These are phyloP conservation scores for Rubia tinctorum DNA, from an alignment of 305 asterid species.

Conservation along the genomic window DNA sequence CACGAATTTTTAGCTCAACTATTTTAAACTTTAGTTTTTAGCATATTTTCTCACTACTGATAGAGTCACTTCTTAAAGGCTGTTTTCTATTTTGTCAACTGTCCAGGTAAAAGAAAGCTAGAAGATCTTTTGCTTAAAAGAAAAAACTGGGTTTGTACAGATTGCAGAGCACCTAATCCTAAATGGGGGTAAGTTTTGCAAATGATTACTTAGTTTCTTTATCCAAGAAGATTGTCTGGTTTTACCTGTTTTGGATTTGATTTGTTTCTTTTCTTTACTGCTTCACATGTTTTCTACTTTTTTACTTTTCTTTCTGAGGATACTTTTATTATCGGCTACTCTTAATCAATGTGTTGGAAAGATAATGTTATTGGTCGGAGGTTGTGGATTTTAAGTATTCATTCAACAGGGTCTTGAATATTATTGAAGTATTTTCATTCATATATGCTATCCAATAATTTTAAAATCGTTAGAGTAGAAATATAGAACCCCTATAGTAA, in stretches of 20 bases:
- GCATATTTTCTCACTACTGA: not conserved
- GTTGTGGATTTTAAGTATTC: not conserved
- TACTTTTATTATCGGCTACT: not conserved
- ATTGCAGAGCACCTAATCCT: constrained; percentile 92
- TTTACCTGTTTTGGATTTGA: not conserved
- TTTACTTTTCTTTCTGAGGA: not conserved
- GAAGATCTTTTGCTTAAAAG: constrained; percentile 70
- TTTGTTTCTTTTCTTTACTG: not conserved
- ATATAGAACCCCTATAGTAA: too few relatives aligned
- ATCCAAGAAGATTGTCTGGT: not conserved
- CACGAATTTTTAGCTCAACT: not conserved
- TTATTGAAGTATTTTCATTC: too few relatives aligned
- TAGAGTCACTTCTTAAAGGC: not conserved
- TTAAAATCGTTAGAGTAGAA: too few relatives aligned
- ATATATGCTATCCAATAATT: too few relatives aligned
- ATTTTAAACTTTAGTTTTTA: not conserved
- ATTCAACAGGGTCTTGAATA: too few relatives aligned
- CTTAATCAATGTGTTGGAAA: not conserved
- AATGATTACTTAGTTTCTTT: not conserved
- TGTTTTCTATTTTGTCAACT: not conserved
- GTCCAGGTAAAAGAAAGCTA: constrained; percentile 71
- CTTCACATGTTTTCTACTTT: not conserved
- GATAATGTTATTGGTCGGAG: not conserved
- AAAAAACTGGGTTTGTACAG: constrained; percentile 85
- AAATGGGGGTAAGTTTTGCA: constrained; percentile 94